phyloP scores from a whole-genome alignment of 768 basidiomycete species.

The Megacollybia marginata region DNA sequence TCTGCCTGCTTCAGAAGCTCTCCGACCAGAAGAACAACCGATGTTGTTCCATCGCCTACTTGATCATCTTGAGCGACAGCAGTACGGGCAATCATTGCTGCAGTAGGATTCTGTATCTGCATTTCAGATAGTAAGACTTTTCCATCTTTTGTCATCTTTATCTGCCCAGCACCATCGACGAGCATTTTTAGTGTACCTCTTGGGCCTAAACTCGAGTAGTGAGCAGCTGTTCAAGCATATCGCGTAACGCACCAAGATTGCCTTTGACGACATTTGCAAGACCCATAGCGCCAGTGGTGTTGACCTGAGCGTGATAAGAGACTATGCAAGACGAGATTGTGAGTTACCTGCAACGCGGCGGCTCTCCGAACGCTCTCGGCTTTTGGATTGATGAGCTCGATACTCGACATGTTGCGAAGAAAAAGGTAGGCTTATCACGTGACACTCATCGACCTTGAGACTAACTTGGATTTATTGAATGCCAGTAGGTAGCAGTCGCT shows the following conservation, averaged over 20 bases:
- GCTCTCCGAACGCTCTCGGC: conserved; percentile 89
- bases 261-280: conserved; percentile 95
- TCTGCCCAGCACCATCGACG: conserved; percentile 95
- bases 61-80: conserved; percentile 99
- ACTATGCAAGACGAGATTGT: conserved; percentile 9
- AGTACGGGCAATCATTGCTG: conserved; percentile 97
- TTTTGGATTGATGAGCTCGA: conserved; percentile 95
- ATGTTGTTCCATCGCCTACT: conserved; percentile 98
- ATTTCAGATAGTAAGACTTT: conserved; percentile 98
- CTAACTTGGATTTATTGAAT: too few species aligned
- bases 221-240: conserved; percentile 5
- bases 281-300: conserved; percentile 92
- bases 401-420: conserved; percentile 41
- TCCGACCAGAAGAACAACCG: conserved; percentile 91
- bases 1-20: conserved; percentile 96
- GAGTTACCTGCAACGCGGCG: conserved; percentile 78
- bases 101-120: conserved; percentile 99
- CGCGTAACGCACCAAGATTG: conserved; percentile 69
- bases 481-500: conserved; percentile 18
- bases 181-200: conserved; percentile 99
- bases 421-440: conserved; percentile 6
- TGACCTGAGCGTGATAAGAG: conserved; percentile 48
- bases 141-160: conserved; percentile 99
- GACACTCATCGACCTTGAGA: too few species aligned
- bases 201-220: conserved; percentile 52